Evolutionary conservation across 768 basidiomycete genomes (phyloP).

Genomic region (Boletus rubroflammeus): DNA sequence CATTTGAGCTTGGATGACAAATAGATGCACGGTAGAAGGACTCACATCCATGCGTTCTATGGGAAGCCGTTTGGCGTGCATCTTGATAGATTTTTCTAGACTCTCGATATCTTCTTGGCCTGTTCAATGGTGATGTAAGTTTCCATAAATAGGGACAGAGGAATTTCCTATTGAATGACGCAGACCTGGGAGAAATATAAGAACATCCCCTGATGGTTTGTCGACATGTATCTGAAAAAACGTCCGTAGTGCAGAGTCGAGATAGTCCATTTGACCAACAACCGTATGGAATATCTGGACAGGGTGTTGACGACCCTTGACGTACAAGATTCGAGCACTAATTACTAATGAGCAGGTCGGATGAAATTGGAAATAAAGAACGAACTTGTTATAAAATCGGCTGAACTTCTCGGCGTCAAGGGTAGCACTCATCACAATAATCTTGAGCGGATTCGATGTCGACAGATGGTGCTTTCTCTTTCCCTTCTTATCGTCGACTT

Average conservation of each 20-base stretch:
- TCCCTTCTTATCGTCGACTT: conserved; percentile 40
- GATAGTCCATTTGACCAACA: conserved; percentile 73
- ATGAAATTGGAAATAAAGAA: conserved; percentile 5
- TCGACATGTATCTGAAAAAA: conserved; percentile 92
- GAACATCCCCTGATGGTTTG: conserved; percentile 78
- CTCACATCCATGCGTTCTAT: conserved; percentile 49
- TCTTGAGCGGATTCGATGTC: conserved; percentile 67
- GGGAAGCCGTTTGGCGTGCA: conserved; percentile 69
- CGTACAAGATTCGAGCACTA: conserved; percentile 85
- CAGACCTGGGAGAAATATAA: conserved; percentile 88
- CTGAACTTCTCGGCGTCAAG: conserved; percentile 95
- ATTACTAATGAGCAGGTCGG: conserved; percentile 2
- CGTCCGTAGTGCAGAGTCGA: conserved; percentile 85
- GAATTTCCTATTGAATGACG: background rate
- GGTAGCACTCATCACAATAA: conserved; percentile 97
- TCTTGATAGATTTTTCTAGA: conserved; percentile 68
- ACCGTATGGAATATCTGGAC: conserved; percentile 82
- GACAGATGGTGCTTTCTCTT: conserved; percentile 37
- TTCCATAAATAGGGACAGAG: background rate
- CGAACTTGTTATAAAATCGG: conserved; percentile 79
- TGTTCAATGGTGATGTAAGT: conserved; percentile 23
- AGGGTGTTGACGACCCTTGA: conserved; percentile 90
- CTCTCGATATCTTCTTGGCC: conserved; percentile 97
- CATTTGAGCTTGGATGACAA: background rate
- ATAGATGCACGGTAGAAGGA: background rate